These are phyloP conservation scores for Phytophthora fragariaefolia DNA, from an alignment of 352 stramenopile genomes.

Conservation along the genomic window DNA sequence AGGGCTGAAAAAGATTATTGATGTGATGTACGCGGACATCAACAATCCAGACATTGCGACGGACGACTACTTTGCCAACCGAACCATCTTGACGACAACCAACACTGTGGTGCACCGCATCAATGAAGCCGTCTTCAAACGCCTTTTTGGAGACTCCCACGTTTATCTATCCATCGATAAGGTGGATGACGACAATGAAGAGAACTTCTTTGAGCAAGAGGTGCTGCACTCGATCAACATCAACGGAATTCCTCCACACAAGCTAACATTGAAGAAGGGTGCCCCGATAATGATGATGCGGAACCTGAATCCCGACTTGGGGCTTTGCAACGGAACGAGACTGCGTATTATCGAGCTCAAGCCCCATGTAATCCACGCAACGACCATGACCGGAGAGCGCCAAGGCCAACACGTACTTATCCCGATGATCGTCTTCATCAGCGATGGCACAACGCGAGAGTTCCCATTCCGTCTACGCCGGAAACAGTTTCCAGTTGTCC, in stretches of 20 bases:
- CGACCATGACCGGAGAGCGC: constrained; percentile 34
- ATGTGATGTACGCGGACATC: constrained; percentile 3
- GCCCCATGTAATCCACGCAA: constrained; percentile 33
- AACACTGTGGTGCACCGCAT: background rate
- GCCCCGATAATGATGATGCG: constrained; percentile 40
- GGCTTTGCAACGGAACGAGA: constrained; percentile 34
- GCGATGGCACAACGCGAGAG: constrained; percentile 4
- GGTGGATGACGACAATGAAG: constrained; percentile 26
- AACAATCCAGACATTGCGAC: constrained; percentile 6
- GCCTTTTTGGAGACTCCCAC: background rate
- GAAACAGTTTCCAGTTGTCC: constrained; percentile 35
- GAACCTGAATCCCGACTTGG: constrained; percentile 35
- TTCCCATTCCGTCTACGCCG: constrained; percentile 33
- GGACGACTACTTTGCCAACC: constrained; percentile 1
- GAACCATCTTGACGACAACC: background rate
- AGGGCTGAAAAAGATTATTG: background rate
- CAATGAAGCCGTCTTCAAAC: background rate
- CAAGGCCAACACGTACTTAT: constrained; percentile 23
- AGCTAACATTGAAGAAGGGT: constrained; percentile 28
- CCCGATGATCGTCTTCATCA: constrained; percentile 30
- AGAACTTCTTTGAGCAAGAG: constrained; percentile 30
- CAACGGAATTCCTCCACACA: constrained; percentile 39
- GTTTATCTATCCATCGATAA: constrained; percentile 28
- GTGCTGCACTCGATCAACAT: constrained; percentile 23
- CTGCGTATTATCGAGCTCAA: constrained; percentile 36